Evolutionary conservation across 2,329 filamentous ascomycete species (phyloP).

Genomic region (Botrytis deweyae): DNA sequence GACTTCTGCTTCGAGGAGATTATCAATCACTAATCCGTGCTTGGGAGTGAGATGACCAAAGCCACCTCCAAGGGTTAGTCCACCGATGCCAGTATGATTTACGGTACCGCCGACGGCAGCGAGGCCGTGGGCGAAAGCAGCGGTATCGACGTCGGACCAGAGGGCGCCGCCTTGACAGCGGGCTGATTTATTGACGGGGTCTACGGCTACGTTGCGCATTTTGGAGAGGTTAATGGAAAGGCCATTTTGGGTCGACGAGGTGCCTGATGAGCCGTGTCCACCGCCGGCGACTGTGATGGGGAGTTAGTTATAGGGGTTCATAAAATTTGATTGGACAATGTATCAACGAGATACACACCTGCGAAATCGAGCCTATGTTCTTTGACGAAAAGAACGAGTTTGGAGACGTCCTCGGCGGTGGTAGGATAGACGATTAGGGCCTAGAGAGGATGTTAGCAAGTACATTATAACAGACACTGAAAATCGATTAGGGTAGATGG

Average conservation of each 20-base stretch:
- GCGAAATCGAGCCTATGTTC: conserved; percentile 22
- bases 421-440: conserved; percentile 23
- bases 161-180: conserved; percentile 26
- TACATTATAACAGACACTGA: background rate
- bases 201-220: conserved; percentile 26
- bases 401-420: conserved; percentile 25
- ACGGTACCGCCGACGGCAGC: conserved; percentile 14
- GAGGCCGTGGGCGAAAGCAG: conserved; percentile 19
- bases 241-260: conserved; percentile 7
- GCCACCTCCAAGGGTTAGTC: conserved; percentile 19
- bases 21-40: conserved; percentile 20
- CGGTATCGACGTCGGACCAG: conserved; percentile 24
- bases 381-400: conserved; percentile 22
- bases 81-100: conserved; percentile 19
- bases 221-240: conserved; percentile 20
- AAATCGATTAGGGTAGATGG: too few species aligned
- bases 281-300: conserved; percentile 15
- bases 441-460: conserved; percentile 1
- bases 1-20: conserved; percentile 19
- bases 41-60: conserved; percentile 19
- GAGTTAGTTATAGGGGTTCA: background rate
- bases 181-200: conserved; percentile 22
- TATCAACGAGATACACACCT: background rate
- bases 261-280: conserved; percentile 16
- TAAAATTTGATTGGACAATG: background rate